phyloP scores from a whole-genome alignment of 2,329 filamentous ascomycete species.

The Cladophialophora immunda region DNA sequence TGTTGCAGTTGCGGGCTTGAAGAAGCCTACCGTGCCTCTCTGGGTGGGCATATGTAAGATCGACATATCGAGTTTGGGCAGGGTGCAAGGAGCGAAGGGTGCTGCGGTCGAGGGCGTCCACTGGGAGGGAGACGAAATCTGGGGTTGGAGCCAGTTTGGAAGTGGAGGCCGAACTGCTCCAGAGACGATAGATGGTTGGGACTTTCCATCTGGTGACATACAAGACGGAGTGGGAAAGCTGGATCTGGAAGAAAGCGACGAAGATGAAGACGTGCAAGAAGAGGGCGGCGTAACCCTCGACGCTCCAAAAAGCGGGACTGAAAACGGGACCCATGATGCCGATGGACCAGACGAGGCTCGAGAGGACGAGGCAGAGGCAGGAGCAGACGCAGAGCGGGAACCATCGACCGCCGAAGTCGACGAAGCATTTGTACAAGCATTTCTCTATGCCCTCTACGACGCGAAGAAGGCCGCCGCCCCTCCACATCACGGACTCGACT shows the following conservation, averaged over 20 bases:
- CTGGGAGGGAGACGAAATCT: slow-evolving; percentile 75
- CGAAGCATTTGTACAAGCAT: slow-evolving; percentile 69
- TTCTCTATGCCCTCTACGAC: slow-evolving; percentile 69
- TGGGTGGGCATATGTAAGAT: slow-evolving; percentile 72
- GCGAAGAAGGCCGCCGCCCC: slow-evolving; percentile 65
- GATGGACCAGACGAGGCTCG: slow-evolving; percentile 13
- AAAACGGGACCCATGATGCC: slow-evolving; percentile 40
- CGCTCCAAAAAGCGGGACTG: slow-evolving; percentile 28
- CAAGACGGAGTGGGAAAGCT: slow-evolving; percentile 53
- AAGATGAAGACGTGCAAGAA: slow-evolving; percentile 51
- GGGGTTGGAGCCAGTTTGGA: slow-evolving; percentile 67
- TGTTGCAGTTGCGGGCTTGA: slow-evolving; percentile 69
- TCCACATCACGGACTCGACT: slow-evolving; percentile 64
- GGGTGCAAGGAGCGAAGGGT: slow-evolving; percentile 68
- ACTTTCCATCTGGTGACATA: slow-evolving; percentile 45
- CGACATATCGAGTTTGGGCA: slow-evolving; percentile 63
- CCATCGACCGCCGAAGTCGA: slow-evolving; percentile 72
- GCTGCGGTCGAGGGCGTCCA: slow-evolving; percentile 72
- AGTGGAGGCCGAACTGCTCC: slow-evolving; percentile 63
- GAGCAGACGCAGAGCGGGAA: slow-evolving; percentile 57
- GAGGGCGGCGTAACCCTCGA: slow-evolving; percentile 56
- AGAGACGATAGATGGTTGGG: slow-evolving; percentile 62
- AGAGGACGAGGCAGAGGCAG: slow-evolving; percentile 42
- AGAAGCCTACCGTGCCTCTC: slow-evolving; percentile 68
- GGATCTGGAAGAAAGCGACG: slow-evolving; percentile 53